Evolutionary conservation across 192 early-diverging fungal genomes (phyloP).

Genomic region (Jimgerdemannia flammicorona): DNA sequence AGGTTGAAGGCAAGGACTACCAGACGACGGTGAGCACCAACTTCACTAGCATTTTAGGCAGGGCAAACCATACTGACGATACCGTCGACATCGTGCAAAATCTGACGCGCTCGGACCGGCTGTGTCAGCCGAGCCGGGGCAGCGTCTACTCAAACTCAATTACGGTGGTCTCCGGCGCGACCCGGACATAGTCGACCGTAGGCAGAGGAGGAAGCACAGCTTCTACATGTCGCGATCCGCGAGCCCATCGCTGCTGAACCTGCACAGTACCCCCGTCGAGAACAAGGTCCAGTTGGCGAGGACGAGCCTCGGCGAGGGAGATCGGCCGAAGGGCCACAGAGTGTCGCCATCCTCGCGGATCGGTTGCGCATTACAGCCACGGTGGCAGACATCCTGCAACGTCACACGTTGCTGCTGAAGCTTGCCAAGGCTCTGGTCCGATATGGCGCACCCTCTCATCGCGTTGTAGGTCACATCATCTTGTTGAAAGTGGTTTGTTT

Average conservation of each 20-base stretch:
- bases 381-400: constrained; percentile 30
- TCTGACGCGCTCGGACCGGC: not conserved
- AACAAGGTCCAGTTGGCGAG: not conserved
- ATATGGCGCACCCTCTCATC: constrained; percentile 46
- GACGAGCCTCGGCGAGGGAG: not conserved
- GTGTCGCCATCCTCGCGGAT: not conserved
- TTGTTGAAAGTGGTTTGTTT: no score
- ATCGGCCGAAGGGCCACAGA: not conserved
- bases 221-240: not conserved
- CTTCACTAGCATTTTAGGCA: not conserved
- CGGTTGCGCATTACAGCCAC: not conserved
- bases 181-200: not conserved
- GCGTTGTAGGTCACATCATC: constrained; percentile 34
- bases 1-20: not conserved
- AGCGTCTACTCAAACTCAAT: not conserved
- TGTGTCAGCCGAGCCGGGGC: not conserved
- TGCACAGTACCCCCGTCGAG: not conserved
- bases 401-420: constrained; percentile 45
- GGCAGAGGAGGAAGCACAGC: not conserved
- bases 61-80: not conserved
- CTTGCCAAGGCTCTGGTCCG: constrained; percentile 44
- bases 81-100: not conserved
- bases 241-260: not conserved
- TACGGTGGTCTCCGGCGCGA: not conserved
- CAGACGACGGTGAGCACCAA: not conserved